Conservation (phyloP, 169 alveolate genomes). For the Babesia caballi region DNA sequence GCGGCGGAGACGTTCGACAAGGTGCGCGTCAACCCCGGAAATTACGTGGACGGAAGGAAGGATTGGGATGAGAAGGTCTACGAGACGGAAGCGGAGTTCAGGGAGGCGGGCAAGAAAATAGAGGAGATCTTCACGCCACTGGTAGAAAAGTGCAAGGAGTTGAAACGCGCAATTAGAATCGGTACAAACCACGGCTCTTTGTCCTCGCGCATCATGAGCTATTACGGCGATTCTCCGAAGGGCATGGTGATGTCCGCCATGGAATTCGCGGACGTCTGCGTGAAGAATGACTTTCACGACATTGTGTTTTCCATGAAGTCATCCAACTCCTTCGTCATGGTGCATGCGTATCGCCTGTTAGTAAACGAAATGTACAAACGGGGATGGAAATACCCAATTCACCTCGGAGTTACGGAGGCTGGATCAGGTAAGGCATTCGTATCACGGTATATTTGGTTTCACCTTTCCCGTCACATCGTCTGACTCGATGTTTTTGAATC, state of each 20-base stretch:
- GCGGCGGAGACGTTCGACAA: constrained; percentile 82
- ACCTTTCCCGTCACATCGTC: too few species aligned
- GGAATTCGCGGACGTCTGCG: constrained; percentile 79
- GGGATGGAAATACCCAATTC: constrained; percentile 76
- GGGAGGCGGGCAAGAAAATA: constrained; percentile 65
- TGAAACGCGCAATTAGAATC: constrained; percentile 74
- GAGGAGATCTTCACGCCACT: constrained; percentile 70
- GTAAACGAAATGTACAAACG: constrained; percentile 70
- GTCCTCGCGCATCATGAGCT: constrained; percentile 76
- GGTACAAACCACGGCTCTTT: constrained; percentile 84
- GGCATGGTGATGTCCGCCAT: constrained; percentile 85
- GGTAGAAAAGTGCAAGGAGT: constrained; percentile 73
- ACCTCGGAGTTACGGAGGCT: constrained; percentile 86
- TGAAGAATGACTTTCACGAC: constrained; percentile 69
- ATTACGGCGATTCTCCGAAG: constrained; percentile 81
- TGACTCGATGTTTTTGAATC: too few species aligned
- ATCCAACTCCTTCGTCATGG: constrained; percentile 78
- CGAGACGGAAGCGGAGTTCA: constrained; percentile 70
- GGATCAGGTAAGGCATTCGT: constrained; percentile 76
- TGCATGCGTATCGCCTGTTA: constrained; percentile 78
- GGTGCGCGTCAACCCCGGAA: constrained; percentile 83
- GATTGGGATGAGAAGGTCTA: constrained; percentile 73
- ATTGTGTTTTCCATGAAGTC: constrained; percentile 81
- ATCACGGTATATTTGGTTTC: too few species aligned
- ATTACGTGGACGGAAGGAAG: constrained; percentile 81